These are phyloP conservation scores for Phytophthora litchii DNA, from an alignment of 352 stramenopile species.

Conservation along the genomic window DNA sequence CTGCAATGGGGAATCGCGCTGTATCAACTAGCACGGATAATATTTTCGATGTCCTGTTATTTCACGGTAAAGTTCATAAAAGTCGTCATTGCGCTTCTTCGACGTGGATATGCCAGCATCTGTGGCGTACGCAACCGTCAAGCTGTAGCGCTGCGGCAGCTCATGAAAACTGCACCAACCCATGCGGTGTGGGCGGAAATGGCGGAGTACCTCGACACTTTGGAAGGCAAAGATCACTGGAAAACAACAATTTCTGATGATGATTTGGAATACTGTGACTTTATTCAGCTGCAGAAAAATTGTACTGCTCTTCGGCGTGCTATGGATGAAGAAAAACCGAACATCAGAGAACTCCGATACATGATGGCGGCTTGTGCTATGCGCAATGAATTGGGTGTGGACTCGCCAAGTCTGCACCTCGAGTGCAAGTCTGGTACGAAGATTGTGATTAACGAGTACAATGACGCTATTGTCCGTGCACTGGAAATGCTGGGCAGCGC, in stretches of 20 bases:
- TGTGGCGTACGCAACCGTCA: constrained; percentile 59
- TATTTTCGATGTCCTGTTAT: constrained; percentile 61
- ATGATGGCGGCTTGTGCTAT: constrained; percentile 69
- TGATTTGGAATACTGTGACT: constrained; percentile 71
- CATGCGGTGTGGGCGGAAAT: constrained; percentile 67
- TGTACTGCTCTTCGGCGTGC: constrained; percentile 37
- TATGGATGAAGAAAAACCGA: constrained; percentile 33
- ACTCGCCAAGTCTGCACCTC: constrained; percentile 60
- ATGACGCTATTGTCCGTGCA: constrained; percentile 43
- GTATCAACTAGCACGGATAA: constrained; percentile 69
- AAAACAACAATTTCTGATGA: constrained; percentile 52
- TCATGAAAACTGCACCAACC: constrained; percentile 61
- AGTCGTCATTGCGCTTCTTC: constrained; percentile 31
- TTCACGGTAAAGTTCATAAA: constrained; percentile 64
- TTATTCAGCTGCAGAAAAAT: constrained; percentile 53
- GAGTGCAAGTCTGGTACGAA: constrained; percentile 71
- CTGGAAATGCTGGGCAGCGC: constrained; percentile 49
- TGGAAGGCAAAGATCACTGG: constrained; percentile 70
- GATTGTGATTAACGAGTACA: constrained; percentile 62
- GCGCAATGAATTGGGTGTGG: constrained; percentile 70
- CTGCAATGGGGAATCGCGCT: constrained; percentile 71
- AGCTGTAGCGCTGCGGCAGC: constrained; percentile 48
- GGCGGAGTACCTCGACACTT: constrained; percentile 60
- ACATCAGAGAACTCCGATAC: constrained; percentile 61
- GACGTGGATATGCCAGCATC: constrained; percentile 39